phyloP scores from a whole-genome alignment of 2,329 filamentous ascomycete species.

The Colletotrichum musae region DNA sequence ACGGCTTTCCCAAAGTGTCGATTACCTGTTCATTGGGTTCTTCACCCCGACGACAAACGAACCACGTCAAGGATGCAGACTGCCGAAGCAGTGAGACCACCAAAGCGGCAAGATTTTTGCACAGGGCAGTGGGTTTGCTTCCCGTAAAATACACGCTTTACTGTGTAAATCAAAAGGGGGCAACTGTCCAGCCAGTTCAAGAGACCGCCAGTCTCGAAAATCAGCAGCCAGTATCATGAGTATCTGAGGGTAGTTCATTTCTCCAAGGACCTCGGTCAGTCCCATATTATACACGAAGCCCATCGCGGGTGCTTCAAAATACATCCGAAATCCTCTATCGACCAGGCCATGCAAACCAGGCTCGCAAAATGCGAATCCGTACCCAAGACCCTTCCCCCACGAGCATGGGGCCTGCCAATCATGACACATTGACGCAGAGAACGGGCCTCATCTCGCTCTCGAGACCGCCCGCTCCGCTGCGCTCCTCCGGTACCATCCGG shows the following conservation, averaged over 20 bases:
- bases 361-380: conserved; percentile 17
- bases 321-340: conserved; percentile 15
- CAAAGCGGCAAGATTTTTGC: too few relatives aligned
- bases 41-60: neutral
- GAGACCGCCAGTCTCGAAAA: neutral
- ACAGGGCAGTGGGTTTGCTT: too few relatives aligned
- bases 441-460: neutral
- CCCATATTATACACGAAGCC: conserved; percentile 36
- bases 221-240: neutral
- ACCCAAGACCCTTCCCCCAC: neutral
- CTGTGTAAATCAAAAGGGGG: too few relatives aligned
- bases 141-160: too few relatives aligned
- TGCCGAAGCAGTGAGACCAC: too few relatives aligned
- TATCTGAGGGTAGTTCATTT: conserved; percentile 24
- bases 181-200: neutral
- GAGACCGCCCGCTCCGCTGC: neutral
- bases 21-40: neutral
- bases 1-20: neutral
- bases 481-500: neutral
- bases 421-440: neutral
- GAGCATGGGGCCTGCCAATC: neutral
- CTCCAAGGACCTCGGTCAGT: conserved; percentile 12
- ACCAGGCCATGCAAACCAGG: conserved; percentile 11
- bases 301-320: conserved; percentile 26
- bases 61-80: too few relatives aligned